Conservation (phyloP, 495 filamentous ascomycete species). For the Xylaria curta region DNA sequence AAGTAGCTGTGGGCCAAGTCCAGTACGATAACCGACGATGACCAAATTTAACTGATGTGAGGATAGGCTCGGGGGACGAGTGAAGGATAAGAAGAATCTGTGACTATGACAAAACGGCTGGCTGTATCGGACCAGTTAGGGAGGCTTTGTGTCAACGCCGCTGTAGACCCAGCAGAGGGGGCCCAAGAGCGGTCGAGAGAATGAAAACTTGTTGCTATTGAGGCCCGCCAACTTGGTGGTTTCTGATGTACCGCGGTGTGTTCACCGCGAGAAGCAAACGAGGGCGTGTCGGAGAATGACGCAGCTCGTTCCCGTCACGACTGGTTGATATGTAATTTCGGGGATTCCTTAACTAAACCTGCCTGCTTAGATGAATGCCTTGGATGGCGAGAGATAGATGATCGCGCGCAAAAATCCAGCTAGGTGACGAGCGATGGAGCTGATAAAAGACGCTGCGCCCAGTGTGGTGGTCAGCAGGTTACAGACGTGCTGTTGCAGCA, state of each 20-base stretch:
- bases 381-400: not conserved
- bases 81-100: not conserved
- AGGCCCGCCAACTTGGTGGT: conserved; percentile 97
- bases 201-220: conserved; percentile 75
- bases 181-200: conserved; percentile 90
- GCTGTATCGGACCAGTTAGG: conserved; percentile 72
- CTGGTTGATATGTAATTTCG: not conserved
- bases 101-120: conserved; percentile 41
- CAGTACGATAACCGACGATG: conserved; percentile 2
- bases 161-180: conserved; percentile 88
- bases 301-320: conserved; percentile 24
- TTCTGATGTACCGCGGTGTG: conserved; percentile 36
- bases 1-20: conserved; percentile 23
- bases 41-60: conserved; percentile 4
- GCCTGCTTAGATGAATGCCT: not conserved
- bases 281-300: conserved; percentile 35
- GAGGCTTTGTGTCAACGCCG: conserved; percentile 96
- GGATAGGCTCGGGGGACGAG: conserved; percentile 16
- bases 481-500: not conserved
- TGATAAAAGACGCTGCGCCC: not conserved
- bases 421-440: not conserved
- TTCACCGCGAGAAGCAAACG: conserved; percentile 34
- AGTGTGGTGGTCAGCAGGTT: conserved; percentile 6
- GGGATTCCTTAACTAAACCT: not conserved
- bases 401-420: not conserved